Base-by-base conservation (phyloP, 2,329 filamentous ascomycete species). In the Sarocladium kiliense region DNA sequence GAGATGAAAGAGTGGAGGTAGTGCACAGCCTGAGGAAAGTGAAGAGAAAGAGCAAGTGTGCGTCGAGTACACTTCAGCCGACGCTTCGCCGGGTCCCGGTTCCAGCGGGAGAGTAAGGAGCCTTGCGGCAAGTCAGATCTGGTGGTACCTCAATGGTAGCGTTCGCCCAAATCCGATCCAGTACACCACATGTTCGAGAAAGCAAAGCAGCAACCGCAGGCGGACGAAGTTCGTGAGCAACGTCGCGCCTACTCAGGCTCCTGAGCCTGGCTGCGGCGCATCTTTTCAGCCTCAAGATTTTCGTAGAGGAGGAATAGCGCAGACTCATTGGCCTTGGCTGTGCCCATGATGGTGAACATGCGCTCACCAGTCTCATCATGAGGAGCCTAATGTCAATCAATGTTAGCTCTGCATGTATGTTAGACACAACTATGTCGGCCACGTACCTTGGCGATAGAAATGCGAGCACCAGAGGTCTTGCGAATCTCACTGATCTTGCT, bases 311-410 rank as follows among this genome's bases (percentile, higher is more conserved):
- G 85, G 74, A 96, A 97, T 26, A 99, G 80, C 3, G 94, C 94
- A 64, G 91, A 93, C 75, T 99, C 94, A 66, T 99, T 99, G 61
- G 91, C 91, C 74, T 87, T 88, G 58, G 90, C 87, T 58, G 89
- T 95, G 63, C 94, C 94, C 82, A 96, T 97, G 70, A 99, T 99
- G 67, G 94, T 99, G 77, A 99, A 99, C 94, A 99, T 99, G 66
- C 94, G 87, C 81, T 99, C 94, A 62, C 94, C 94, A 58, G 91
- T 95, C 63, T 97, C 94, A 65, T 99, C 94, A 67, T 99, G 94
- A 56, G 94, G 91, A 47, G 92, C 87, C 81, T 86, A 55, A 11
- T 1, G 9, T 2, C 39, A 58, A 34, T n/a, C 39, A 58, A 34
- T n/a, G 32, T 56, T 27, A 59, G 54, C n/a, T 18, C 9, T 26